Percentiles rank a stretch among this genome's conserved stretches.
These are phyloP conservation scores for Sarcocystis neurona DNA, from an alignment of 169 alveolate genomes.

Conservation along the genomic window DNA sequence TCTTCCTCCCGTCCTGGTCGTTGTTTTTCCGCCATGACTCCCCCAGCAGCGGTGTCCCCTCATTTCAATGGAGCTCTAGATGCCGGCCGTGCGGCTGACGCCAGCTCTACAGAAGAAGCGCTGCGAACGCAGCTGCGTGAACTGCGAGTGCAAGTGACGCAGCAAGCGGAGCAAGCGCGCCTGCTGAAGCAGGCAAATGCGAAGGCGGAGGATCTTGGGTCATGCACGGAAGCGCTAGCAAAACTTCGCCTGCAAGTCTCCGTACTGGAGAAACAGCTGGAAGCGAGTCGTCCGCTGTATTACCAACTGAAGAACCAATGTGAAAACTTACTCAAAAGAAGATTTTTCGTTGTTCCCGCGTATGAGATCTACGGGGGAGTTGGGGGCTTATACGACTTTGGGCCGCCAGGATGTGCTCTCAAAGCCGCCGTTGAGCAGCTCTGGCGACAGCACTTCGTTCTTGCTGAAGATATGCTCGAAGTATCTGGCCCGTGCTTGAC, in stretches of 20 bases:
- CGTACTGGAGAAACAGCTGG: constrained; percentile 30
- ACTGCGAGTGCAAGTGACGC: constrained; percentile 18
- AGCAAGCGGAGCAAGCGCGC: constrained; percentile 20
- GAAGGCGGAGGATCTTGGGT: constrained; percentile 4
- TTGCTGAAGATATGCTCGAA: constrained; percentile 96
- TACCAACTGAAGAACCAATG: constrained; percentile 26
- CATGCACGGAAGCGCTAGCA: not conserved
- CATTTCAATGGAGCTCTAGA: too few species aligned
- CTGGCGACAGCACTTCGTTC: constrained; percentile 96
- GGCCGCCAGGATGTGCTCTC: constrained; percentile 90
- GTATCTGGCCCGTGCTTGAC: constrained; percentile 77
- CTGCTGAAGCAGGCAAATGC: constrained; percentile 36
- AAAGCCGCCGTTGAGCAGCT: constrained; percentile 90
- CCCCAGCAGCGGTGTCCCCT: too few species aligned
- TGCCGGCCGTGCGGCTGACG: not conserved
- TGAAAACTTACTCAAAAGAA: constrained; percentile 84
- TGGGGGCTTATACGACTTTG: constrained; percentile 82
- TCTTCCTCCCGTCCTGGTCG: too few species aligned
- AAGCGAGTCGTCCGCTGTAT: constrained; percentile 11
- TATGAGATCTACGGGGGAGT: constrained; percentile 92
- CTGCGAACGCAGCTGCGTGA: constrained; percentile 17
- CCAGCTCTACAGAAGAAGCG: not conserved
- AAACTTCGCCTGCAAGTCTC: constrained; percentile 13
- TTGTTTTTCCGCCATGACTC: too few species aligned
- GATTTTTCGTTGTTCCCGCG: constrained; percentile 86